Percentiles rank a stretch among this genome's conserved stretches.
Evolutionary conservation across 2,329 filamentous ascomycete genomes (phyloP).

Genomic region (Claviceps humidiphila): DNA sequence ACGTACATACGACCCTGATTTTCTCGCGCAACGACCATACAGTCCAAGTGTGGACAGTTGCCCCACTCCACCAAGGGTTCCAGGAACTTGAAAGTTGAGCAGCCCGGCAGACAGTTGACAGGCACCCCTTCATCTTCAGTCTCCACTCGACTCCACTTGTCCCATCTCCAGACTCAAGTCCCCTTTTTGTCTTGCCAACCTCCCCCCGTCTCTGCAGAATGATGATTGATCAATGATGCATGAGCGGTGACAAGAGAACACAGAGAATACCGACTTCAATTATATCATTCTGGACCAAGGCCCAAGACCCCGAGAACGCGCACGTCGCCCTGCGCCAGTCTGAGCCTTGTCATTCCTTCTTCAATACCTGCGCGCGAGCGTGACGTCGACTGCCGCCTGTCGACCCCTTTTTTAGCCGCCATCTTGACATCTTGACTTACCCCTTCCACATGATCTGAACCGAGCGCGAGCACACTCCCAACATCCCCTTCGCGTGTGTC

Average conservation of each 20-base stretch:
- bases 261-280: not conserved
- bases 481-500: not conserved
- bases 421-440: not conserved
- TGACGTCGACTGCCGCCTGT: too few species aligned
- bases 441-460: constrained; percentile 1
- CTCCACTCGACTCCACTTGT: not conserved
- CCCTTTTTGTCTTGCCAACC: not conserved
- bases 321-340: too few species aligned
- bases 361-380: too few species aligned
- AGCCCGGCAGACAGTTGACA: not conserved
- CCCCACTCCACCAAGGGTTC: not conserved
- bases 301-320: too few species aligned
- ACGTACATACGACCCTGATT: not conserved
- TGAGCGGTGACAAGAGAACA: not conserved
- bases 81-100: not conserved
- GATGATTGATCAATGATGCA: not conserved
- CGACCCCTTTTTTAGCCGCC: too few species aligned
- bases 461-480: not conserved
- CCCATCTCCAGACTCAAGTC: not conserved
- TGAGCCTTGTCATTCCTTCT: too few species aligned
- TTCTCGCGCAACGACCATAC: too few species aligned
- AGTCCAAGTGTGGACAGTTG: not conserved
- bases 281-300: too few species aligned
- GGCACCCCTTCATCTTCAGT: not conserved
- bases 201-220: too few species aligned